These are phyloP conservation scores for Starmerella bacillaris DNA, from an alignment of 805 yeast species.

Conservation along the genomic window DNA sequence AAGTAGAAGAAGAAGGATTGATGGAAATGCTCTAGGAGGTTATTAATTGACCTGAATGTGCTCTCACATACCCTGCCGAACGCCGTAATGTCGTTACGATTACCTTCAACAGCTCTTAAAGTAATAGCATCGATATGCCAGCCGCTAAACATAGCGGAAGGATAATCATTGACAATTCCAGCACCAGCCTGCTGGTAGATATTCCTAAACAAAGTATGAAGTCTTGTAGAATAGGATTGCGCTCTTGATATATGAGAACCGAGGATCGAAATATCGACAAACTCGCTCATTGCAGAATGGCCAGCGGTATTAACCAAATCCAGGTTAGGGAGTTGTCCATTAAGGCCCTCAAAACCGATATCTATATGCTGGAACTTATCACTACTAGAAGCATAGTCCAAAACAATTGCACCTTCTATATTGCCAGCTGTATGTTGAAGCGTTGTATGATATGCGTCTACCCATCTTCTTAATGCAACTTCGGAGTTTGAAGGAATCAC, in stretches of 20 bases:
- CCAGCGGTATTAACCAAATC: slow-evolving; percentile 74
- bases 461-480: slow-evolving; percentile 66
- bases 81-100: slow-evolving; percentile 65
- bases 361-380: slow-evolving; percentile 65
- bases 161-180: slow-evolving; percentile 28
- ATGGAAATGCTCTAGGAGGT: slow-evolving; percentile 84
- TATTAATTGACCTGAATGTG: slow-evolving; percentile 71
- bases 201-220: slow-evolving; percentile 43
- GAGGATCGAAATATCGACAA: slow-evolving; percentile 50
- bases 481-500: slow-evolving; percentile 63
- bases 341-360: slow-evolving; percentile 66
- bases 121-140: slow-evolving; percentile 91
- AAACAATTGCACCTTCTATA: slow-evolving; percentile 71
- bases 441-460: slow-evolving; percentile 74
- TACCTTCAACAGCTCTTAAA: slow-evolving; percentile 39
- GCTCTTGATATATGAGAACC: slow-evolving; percentile 22
- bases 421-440: slow-evolving; percentile 83
- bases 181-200: slow-evolving; percentile 51
- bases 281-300: slow-evolving; percentile 58
- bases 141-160: slow-evolving; percentile 75
- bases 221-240: slow-evolving; percentile 26
- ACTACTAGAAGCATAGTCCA: slow-evolving; percentile 51
- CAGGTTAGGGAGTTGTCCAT: slow-evolving; percentile 89
- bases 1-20: slow-evolving; percentile 91
- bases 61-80: slow-evolving; percentile 84